Evolutionary conservation across 805 yeast species (phyloP), one percentile per base, ranked within the genome.

Genomic region (Saccharomycopsis fermentans): DNA sequence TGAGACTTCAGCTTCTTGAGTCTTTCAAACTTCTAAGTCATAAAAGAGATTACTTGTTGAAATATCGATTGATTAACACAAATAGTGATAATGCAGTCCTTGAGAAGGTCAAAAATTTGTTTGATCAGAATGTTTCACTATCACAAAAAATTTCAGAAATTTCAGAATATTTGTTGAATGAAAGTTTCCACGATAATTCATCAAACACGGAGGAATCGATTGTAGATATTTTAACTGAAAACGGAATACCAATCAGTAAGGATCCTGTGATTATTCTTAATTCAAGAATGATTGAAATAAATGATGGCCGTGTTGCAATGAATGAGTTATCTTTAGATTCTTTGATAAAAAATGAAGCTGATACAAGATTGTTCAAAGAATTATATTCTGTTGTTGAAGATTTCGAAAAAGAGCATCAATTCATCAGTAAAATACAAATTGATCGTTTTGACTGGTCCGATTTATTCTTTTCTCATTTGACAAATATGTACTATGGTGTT

Each of bases 271-370:
- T 83, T 8, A 65, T 81, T 8, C 63, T 82, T 26, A 83, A 83
- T 64, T 86, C 90, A 14, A 76, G 90, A 63, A 67, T 67, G 68
- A 72, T 77, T 57, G 75, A 67, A 63, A 71, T 71, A 34, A 72
- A 60, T 58, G 63, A 52, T n/a, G 67, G 57, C 51, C 69, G 56
- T 63, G 66, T 58, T 3, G 64, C 63, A 19, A 58, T 67, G 16
- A 57, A 61, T 0, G 60, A 62, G 0, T 73, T 74, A 2, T 51
- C 39, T 17, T 12, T 43, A 24, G 70, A 70, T 9, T 67, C 69
- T 21, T 67, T 84, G 1, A 62, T 78, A 1, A 73, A 74, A 5
- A 74, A 76, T 62, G 90, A 86, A 63, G 65, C 72, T 0, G 66
- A 69, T 4, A 74, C 78, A 58, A 73, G 87, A 52, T 62, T 83